phyloP scores from a whole-genome alignment of 768 basidiomycete genomes.

The Kondoa subrosea region DNA sequence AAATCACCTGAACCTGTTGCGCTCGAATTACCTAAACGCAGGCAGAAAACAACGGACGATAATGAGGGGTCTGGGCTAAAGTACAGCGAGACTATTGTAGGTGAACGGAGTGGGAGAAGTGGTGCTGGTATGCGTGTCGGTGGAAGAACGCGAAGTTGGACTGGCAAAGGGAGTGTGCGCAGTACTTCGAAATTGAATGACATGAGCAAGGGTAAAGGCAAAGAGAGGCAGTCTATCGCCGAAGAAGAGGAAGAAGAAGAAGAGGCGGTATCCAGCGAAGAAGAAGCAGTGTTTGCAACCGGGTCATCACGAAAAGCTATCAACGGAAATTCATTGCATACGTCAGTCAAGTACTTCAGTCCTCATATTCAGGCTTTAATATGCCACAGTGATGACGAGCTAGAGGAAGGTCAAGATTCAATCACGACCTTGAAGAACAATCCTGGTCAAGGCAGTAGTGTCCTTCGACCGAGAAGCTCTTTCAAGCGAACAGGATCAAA shows the following conservation, averaged over 20 bases:
- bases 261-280: neutral
- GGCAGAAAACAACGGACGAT: neutral
- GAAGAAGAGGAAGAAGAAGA: neutral
- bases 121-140: slow-evolving; percentile 2
- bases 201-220: neutral
- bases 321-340: too few relatives aligned
- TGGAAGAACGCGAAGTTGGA: neutral
- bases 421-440: neutral
- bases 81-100: slow-evolving; percentile 6
- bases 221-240: neutral
- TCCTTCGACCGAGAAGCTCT: neutral
- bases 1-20: neutral
- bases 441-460: neutral
- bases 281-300: neutral
- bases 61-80: neutral
- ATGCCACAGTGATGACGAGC: neutral
- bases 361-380: too few relatives aligned
- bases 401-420: neutral
- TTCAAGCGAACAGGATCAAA: neutral
- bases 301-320: neutral
- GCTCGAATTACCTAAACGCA: neutral
- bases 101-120: neutral
- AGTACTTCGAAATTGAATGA: neutral
- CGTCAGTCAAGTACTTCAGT: too few relatives aligned
- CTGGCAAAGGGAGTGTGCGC: neutral